Conservation (phyloP, 1,139 yeast genomes). For the Diutina neorugosa region DNA sequence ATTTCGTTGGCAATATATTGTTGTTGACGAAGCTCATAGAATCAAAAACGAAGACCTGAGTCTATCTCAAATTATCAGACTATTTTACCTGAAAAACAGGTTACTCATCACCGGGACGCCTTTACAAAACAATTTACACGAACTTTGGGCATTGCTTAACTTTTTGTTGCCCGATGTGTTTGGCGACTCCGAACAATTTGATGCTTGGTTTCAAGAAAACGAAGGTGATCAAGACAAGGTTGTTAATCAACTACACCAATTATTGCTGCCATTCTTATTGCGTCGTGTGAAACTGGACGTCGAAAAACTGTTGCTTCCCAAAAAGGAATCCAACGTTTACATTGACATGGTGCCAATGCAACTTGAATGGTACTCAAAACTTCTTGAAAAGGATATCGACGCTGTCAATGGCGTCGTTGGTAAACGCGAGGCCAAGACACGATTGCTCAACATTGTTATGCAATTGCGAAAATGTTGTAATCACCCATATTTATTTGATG, state of each 20-base stretch:
- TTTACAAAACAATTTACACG: conserved; percentile 65
- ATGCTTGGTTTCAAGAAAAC: conserved; percentile 46
- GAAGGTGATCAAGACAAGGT: conserved; percentile 30
- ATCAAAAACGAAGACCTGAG: conserved; percentile 69
- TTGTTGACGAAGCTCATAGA: conserved; percentile 76
- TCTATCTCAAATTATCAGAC: conserved; percentile 60
- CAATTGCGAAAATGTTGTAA: conserved; percentile 76
- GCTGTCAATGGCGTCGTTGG: conserved; percentile 76
- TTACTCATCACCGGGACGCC: conserved; percentile 75
- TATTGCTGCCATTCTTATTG: conserved; percentile 61
- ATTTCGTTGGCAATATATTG: conserved; percentile 61
- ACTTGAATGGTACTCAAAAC: conserved; percentile 60
- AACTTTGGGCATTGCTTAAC: conserved; percentile 69
- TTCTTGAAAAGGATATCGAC: conserved; percentile 69
- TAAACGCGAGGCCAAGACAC: conserved; percentile 61
- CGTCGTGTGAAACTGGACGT: conserved; percentile 73
- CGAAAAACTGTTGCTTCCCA: conserved; percentile 65
- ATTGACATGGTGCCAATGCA: conserved; percentile 73
- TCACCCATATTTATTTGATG: conserved; percentile 74
- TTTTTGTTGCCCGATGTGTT: conserved; percentile 69
- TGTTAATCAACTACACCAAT: conserved; percentile 81
- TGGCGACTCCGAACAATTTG: conserved; percentile 62
- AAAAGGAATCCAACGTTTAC: conserved; percentile 60
- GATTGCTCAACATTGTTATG: conserved; percentile 70
- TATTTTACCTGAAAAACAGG: conserved; percentile 60